A percentile compares a stretch with the other conserved stretches of the same genome.
phyloP scores from a whole-genome alignment of 2,329 filamentous ascomycete species.

The Hypoxylon sp. region DNA sequence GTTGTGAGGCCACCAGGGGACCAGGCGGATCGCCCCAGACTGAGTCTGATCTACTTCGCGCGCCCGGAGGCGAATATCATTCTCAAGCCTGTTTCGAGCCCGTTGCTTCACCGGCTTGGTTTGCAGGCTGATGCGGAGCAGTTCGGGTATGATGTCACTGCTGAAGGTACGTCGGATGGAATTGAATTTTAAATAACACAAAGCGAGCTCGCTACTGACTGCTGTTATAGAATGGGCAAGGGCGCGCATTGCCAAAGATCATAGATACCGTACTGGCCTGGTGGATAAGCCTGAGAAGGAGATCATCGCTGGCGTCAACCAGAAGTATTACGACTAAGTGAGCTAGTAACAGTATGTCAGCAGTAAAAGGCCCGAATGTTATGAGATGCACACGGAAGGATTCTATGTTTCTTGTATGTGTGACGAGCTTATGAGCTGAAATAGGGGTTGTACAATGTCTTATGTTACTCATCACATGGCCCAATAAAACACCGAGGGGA shows the following conservation, averaged over 20 bases:
- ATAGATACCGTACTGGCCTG: slow-evolving; percentile 37
- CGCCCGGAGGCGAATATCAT: slow-evolving; percentile 38
- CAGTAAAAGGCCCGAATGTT: not conserved
- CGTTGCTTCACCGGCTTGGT: slow-evolving; percentile 27
- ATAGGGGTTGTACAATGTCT: too few relatives aligned
- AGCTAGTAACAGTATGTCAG: not conserved
- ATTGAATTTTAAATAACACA: not conserved
- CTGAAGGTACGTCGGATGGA: slow-evolving; percentile 36
- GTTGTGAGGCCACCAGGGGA: slow-evolving; percentile 37
- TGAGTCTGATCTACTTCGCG: slow-evolving; percentile 42
- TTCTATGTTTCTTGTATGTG: not conserved
- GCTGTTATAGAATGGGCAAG: slow-evolving; percentile 38
- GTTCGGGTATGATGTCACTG: slow-evolving; percentile 39
- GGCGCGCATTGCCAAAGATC: slow-evolving; percentile 40
- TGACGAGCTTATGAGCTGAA: too few relatives aligned
- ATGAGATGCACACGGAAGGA: too few relatives aligned
- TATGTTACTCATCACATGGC: too few relatives aligned
- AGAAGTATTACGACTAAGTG: slow-evolving; percentile 36
- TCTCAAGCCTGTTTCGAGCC: slow-evolving; percentile 36
- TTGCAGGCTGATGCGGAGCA: slow-evolving; percentile 32
- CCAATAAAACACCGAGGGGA: too few relatives aligned
- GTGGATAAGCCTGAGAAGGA: slow-evolving; percentile 39
- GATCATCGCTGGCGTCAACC: slow-evolving; percentile 39
- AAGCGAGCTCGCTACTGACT: slow-evolving; percentile 3
- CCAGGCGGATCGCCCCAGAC: slow-evolving; percentile 31